A percentile compares a stretch with the other conserved stretches of the same genome.
Evolutionary conservation across 495 filamentous ascomycete genomes (phyloP).

Genomic region (Trichoderma erinaceum): DNA sequence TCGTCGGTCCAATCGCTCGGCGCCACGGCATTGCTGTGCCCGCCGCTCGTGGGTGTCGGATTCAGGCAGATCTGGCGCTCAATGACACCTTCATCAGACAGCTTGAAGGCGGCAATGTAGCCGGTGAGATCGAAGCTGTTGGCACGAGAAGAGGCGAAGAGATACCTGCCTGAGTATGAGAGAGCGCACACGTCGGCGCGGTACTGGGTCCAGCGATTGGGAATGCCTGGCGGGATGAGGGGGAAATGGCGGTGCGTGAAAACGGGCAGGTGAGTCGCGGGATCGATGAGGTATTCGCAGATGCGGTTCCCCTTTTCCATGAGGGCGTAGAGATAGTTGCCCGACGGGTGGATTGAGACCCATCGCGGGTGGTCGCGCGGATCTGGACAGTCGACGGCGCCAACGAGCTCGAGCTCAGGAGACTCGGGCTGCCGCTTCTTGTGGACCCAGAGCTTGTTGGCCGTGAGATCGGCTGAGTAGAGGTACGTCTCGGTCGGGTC

Average conservation of each 20-base stretch:
- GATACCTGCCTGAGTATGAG: conserved; percentile 57
- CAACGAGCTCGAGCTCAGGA: conserved; percentile 54
- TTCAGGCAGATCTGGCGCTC: conserved; percentile 71
- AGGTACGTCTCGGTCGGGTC: conserved; percentile 77
- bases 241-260: conserved; percentile 73
- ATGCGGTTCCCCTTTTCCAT: conserved; percentile 82
- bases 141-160: conserved; percentile 75
- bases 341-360: conserved; percentile 72
- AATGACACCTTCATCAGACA: conserved; percentile 62
- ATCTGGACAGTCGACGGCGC: conserved; percentile 62
- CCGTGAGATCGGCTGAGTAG: conserved; percentile 77
- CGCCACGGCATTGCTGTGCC: conserved; percentile 76
- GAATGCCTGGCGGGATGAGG: conserved; percentile 64
- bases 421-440: conserved; percentile 54
- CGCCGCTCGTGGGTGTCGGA: conserved; percentile 77
- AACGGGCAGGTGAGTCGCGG: conserved; percentile 67
- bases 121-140: conserved; percentile 70
- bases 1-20: conserved; percentile 77
- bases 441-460: conserved; percentile 84
- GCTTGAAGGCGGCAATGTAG: conserved; percentile 71
- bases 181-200: conserved; percentile 72
- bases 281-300: conserved; percentile 73
- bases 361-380: conserved; percentile 73
- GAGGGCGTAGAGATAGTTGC: conserved; percentile 72
- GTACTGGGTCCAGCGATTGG: conserved; percentile 51